A percentile compares a stretch with the other conserved stretches of the same genome.
These are phyloP conservation scores for Carallia pectinifolia DNA, from an alignment of 345 rosid species.

Conservation along the genomic window DNA sequence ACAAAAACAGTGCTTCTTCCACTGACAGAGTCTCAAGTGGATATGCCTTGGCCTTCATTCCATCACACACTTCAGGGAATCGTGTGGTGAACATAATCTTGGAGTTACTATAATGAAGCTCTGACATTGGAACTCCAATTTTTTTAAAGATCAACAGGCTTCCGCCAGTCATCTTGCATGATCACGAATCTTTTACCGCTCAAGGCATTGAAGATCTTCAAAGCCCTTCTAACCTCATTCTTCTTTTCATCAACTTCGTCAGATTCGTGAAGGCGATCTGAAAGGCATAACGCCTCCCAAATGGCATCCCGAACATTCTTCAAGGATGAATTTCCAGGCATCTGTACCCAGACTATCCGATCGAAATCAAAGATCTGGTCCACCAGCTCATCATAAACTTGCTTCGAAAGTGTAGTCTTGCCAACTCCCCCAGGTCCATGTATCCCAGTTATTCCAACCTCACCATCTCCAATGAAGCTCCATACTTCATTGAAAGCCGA, in stretches of 20 bases:
- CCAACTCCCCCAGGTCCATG: conserved; percentile 13
- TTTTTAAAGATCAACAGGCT: neutral
- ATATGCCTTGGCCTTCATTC: neutral
- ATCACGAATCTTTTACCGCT: neutral
- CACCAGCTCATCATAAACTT: neutral
- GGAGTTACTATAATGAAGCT: neutral
- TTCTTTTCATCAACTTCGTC: neutral
- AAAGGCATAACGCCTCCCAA: neutral
- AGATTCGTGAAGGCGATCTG: neutral
- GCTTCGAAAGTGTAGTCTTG: neutral
- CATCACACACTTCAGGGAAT: neutral
- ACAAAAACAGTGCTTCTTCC: neutral
- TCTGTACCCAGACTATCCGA: neutral
- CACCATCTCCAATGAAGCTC: neutral
- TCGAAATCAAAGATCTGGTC: too few relatives aligned
- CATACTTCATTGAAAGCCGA: too few relatives aligned
- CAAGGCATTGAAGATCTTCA: neutral
- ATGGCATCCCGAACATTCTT: neutral
- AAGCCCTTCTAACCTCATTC: neutral
- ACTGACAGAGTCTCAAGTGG: neutral
- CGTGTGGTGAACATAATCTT: conserved; percentile 7
- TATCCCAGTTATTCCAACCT: neutral
- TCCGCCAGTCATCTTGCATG: conserved; percentile 1
- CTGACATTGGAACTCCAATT: neutral
- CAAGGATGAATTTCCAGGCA: neutral